Evolutionary conservation across 768 basidiomycete genomes (phyloP).

Genomic region (Leccinum uliginosum): DNA sequence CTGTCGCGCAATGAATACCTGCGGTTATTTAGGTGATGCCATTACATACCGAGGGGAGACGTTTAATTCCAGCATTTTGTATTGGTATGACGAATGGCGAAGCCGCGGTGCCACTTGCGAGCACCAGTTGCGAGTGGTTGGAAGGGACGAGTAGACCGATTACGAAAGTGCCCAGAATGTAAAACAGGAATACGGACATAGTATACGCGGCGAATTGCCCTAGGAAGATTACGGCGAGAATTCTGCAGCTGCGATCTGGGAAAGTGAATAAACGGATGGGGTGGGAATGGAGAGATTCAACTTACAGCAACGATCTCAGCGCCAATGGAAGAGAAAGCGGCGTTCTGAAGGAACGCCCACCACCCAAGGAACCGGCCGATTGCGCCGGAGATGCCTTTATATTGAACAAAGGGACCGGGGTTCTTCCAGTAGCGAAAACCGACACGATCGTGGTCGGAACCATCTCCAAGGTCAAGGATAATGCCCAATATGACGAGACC

Average conservation of each 20-base stretch:
- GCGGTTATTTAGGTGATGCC: conserved; percentile 14
- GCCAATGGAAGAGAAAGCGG: no score
- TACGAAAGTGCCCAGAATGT: conserved; percentile 59
- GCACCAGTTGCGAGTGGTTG: no score
- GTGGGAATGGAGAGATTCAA: conserved; percentile 2
- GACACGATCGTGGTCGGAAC: conserved; percentile 66
- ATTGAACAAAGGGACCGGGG: conserved; percentile 87
- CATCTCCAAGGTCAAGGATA: conserved; percentile 69
- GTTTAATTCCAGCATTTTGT: no score
- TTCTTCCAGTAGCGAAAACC: conserved; percentile 70
- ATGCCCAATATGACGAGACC: conserved; percentile 65
- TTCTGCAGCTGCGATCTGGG: conserved; percentile 83
- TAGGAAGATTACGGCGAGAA: conserved; percentile 65
- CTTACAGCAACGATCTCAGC: no score
- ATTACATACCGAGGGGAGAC: conserved; percentile 28
- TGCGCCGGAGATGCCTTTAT: conserved; percentile 52
- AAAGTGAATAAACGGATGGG: conserved; percentile 1
- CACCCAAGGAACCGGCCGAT: no score
- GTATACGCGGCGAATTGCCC: conserved; percentile 47
- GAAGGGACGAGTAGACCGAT: conserved; percentile 77
- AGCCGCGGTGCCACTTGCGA: no score
- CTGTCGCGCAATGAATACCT: conserved; percentile 29
- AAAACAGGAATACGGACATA: conserved; percentile 84
- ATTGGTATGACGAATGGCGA: no score
- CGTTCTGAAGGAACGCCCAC: no score